Evolutionary conservation across 2,329 filamentous ascomycete genomes (phyloP), one percentile per base, ranked within the genome.

Genomic region (Paecilomyces variotii): DNA sequence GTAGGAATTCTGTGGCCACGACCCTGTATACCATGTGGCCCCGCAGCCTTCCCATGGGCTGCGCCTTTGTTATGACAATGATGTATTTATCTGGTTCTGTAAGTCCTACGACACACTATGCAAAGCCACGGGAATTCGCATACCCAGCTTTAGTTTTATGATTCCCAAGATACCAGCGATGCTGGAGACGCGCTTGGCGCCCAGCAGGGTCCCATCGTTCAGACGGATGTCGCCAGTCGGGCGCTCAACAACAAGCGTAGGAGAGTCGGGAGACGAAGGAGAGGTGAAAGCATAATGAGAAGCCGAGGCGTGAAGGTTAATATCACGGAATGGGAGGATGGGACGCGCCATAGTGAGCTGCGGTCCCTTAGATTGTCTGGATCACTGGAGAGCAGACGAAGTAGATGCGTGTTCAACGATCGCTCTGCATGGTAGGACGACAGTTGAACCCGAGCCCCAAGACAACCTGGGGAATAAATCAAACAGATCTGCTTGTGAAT

Each of bases 11-110:
- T 63, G 93, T 96, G 12, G 90, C 83, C 65, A 90, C 80, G 66
- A 99, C 85, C 76, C 91, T 95, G 83, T 97, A 97, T 28, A 97
- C 86, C 86, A 94, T 95, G 75, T 99, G 91, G 62, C 94, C 94
- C 76, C 93, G 94, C 65, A 99, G 83, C 58, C 92, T 86, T 61
- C 93, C 94, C 75, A 97, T 86, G 39, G 91, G 89, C 71, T 92
- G 86, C 58, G 91, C 90, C 77, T 99, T 97, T 66, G 90, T 97
- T 74, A 99, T 96, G 70, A 96, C 84, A 71, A 99, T 89, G 70
- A 96, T 88, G 82, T 99, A 99, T 76, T 96, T 97, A 82, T 99
- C 85, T 86, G 56, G 19, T 14, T 25, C 57, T 53, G 51, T 62
- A 51, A 67, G 62, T 50, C 12, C 67, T 54, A 67, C 62, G 56